phyloP scores from a whole-genome alignment of 192 early-diverging fungal genomes.

The Coemansia sp. region DNA sequence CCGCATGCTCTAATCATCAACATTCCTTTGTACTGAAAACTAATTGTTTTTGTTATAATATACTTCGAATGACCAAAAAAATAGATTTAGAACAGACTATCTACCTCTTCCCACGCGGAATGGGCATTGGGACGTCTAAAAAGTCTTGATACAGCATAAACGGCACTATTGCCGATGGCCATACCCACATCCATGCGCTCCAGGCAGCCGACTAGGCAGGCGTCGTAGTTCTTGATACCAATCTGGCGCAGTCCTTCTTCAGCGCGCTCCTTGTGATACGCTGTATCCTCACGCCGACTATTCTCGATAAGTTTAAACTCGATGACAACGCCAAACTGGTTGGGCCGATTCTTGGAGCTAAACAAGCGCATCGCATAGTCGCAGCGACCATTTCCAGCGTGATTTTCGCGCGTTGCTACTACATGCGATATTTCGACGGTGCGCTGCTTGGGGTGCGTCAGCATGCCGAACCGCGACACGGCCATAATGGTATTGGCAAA shows the following conservation, averaged over 20 bases:
- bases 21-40: too few relatives aligned
- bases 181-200: constrained; percentile 21
- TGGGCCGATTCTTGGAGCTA: constrained; percentile 13
- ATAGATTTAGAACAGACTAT: background rate
- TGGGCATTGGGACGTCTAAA: constrained; percentile 11
- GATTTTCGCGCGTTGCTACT: constrained; percentile 21
- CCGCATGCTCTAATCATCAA: too few relatives aligned
- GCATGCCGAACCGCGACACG: constrained; percentile 36
- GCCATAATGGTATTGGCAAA: constrained; percentile 38
- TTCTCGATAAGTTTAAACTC: constrained; percentile 20
- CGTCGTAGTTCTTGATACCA: constrained; percentile 11
- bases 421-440: constrained; percentile 24
- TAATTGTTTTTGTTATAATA: background rate
- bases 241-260: constrained; percentile 13
- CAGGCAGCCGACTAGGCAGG: constrained; percentile 14
- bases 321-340: constrained; percentile 21
- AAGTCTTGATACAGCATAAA: constrained; percentile 11
- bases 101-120: background rate
- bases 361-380: constrained; percentile 35
- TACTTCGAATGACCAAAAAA: background rate
- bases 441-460: constrained; percentile 36
- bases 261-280: background rate
- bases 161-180: constrained; percentile 20
- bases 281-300: background rate
- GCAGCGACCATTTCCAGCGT: constrained; percentile 22